These are phyloP conservation scores for Penicillium mononematosum DNA, from an alignment of 495 filamentous ascomycete species.

Conservation along the genomic window DNA sequence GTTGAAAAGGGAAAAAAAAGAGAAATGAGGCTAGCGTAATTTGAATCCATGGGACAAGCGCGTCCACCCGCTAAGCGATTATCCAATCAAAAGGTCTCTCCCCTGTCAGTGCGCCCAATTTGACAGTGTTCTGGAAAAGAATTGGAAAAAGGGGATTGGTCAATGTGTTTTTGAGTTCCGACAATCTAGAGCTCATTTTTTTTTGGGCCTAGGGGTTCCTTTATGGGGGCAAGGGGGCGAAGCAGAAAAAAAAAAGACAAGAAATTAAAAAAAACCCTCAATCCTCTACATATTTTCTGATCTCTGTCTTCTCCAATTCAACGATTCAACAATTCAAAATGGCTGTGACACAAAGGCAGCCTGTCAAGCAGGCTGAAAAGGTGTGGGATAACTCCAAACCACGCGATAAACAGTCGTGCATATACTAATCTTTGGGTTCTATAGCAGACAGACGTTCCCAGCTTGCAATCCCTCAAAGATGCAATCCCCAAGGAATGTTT, in stretches of 20 bases:
- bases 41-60: conserved; percentile 8
- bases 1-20: conserved; percentile 7
- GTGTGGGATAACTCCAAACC: not conserved
- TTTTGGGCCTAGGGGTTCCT: conserved; percentile 5
- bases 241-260: not conserved
- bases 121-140: conserved; percentile 15
- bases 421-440: not conserved
- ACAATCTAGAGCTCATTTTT: conserved; percentile 8
- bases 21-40: conserved; percentile 2
- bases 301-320: not conserved
- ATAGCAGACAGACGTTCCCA: conserved; percentile 7
- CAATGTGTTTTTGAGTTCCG: not conserved
- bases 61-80: not conserved
- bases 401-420: not conserved
- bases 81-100: not conserved
- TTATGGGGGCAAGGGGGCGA: conserved; percentile 9
- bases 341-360: conserved; percentile 4
- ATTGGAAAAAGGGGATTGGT: conserved; percentile 8
- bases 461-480: conserved; percentile 10
- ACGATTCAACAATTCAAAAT: not conserved
- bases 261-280: not conserved
- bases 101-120: conserved; percentile 7
- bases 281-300: not conserved
- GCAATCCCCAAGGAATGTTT: conserved; percentile 30
- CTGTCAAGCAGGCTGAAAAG: conserved; percentile 7